These are phyloP conservation scores for Globisporangium takayamanum DNA, from an alignment of 352 stramenopile genomes.

Conservation along the genomic window DNA sequence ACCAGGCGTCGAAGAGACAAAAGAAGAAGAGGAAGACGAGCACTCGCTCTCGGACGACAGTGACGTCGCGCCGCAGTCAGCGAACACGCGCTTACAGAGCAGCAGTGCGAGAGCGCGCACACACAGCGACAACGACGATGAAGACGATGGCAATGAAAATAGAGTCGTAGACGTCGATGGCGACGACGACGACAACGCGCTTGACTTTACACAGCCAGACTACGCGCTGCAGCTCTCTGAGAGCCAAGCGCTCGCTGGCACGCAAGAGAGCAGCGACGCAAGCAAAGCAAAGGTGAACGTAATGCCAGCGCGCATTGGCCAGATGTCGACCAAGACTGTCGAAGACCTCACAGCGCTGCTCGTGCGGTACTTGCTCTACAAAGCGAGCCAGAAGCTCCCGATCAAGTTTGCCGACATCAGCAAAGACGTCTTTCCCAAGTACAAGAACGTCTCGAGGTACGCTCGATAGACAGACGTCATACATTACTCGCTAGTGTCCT, in stretches of 20 bases:
- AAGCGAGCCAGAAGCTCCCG: slow-evolving; percentile 63
- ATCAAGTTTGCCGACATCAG: slow-evolving; percentile 80
- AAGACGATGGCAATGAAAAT: slow-evolving; percentile 2
- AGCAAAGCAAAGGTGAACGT: slow-evolving; percentile 27
- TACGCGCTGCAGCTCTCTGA: slow-evolving; percentile 56
- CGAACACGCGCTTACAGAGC: slow-evolving; percentile 22
- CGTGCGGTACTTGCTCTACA: slow-evolving; percentile 85
- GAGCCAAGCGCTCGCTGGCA: slow-evolving; percentile 16
- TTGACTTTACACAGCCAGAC: slow-evolving; percentile 80
- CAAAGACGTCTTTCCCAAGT: slow-evolving; percentile 76
- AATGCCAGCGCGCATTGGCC: slow-evolving; percentile 35
- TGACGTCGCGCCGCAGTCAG: slow-evolving; percentile 25
- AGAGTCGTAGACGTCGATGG: slow-evolving; percentile 8
- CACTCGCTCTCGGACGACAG: slow-evolving; percentile 11
- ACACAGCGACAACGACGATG: neutral
- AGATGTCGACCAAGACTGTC: slow-evolving; percentile 53
- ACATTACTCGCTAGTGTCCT: too few species aligned
- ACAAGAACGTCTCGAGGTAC: slow-evolving; percentile 75
- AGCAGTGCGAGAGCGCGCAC: slow-evolving; percentile 16
- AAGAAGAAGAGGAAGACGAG: slow-evolving; percentile 11
- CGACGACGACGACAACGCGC: slow-evolving; percentile 31
- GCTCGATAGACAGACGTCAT: neutral
- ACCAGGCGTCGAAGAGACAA: slow-evolving; percentile 26
- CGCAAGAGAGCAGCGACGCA: slow-evolving; percentile 25
- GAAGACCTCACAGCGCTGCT: slow-evolving; percentile 69